These are phyloP conservation scores for Agaricus sinodeliciosus DNA, from an alignment of 768 basidiomycete genomes.

Conservation along the genomic window DNA sequence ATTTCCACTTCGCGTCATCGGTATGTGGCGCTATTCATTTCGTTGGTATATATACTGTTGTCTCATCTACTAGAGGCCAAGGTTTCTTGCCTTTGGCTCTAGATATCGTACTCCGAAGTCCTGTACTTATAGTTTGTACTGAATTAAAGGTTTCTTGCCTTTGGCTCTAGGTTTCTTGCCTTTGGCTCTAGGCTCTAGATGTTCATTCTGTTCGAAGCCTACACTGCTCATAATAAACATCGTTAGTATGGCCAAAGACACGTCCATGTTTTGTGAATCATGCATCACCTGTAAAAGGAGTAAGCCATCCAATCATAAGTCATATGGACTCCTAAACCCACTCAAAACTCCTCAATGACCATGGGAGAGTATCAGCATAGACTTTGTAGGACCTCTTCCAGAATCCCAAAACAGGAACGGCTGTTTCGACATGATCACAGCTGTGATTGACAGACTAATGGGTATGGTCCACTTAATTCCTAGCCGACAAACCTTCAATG, in stretches of 20 bases:
- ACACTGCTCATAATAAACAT: too few species aligned
- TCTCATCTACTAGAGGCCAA: too few species aligned
- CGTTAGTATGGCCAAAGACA: slow-evolving; percentile 22
- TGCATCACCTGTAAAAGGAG: slow-evolving; percentile 14
- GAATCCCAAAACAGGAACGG: slow-evolving; percentile 8
- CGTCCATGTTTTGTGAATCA: slow-evolving; percentile 21
- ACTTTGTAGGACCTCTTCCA: slow-evolving; percentile 19
- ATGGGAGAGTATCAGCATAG: slow-evolving; percentile 12
- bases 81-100: too few species aligned
- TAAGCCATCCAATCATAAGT: slow-evolving; percentile 19
- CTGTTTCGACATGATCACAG: slow-evolving; percentile 10
- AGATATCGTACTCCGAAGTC: too few species aligned
- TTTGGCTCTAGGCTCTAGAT: too few species aligned
- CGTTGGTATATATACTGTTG: too few species aligned
- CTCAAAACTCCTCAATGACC: slow-evolving; percentile 10
- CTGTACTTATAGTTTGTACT: too few species aligned
- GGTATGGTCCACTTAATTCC: slow-evolving; percentile 16
- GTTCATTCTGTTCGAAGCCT: too few species aligned
- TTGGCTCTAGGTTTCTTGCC: too few species aligned
- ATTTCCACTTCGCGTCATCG: too few species aligned
- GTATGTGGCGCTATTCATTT: too few species aligned
- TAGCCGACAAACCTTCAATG: slow-evolving; percentile 11
- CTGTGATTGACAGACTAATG: slow-evolving; percentile 15
- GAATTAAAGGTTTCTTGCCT: too few species aligned
- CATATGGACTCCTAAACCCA: slow-evolving; percentile 18